Percentiles rank a stretch among this genome's conserved stretches.
Conservation (phyloP, 139 green algal species). For the Coccomyxa sp. region DNA sequence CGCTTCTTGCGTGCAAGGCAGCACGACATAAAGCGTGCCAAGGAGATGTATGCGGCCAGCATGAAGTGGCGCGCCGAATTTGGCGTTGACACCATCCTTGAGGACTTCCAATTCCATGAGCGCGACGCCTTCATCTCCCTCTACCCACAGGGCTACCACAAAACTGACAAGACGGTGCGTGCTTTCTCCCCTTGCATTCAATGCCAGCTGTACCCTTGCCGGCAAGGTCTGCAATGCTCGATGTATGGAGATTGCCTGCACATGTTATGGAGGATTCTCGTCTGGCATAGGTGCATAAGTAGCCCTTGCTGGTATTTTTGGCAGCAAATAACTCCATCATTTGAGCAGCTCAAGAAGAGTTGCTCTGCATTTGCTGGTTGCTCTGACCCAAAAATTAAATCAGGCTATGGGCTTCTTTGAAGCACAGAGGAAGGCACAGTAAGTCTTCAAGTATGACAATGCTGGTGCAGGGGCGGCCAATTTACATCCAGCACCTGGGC, state of each 20-base stretch:
- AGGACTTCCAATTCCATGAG: slow-evolving; percentile 88
- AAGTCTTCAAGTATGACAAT: too few relatives aligned
- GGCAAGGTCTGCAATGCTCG: background rate
- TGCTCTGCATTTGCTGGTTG: too few relatives aligned
- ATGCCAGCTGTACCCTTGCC: background rate
- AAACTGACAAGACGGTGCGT: slow-evolving; percentile 53
- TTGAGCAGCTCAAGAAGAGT: too few relatives aligned
- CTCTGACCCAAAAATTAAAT: too few relatives aligned
- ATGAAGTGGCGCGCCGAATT: slow-evolving; percentile 49
- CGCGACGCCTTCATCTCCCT: slow-evolving; percentile 80
- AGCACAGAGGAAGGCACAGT: too few relatives aligned
- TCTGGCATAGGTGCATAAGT: too few relatives aligned
- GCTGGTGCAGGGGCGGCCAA: slow-evolving; percentile 62
- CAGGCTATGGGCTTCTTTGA: too few relatives aligned
- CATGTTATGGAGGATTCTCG: too few relatives aligned
- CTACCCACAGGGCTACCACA: slow-evolving; percentile 85
- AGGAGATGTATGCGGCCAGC: slow-evolving; percentile 46
- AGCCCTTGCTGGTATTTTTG: too few relatives aligned
- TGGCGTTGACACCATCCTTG: slow-evolving; percentile 59
- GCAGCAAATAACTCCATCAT: too few relatives aligned
- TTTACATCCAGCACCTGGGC: slow-evolving; percentile 87
- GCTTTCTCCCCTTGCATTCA: background rate
- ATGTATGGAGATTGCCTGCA: too few relatives aligned
- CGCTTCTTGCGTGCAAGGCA: slow-evolving; percentile 55
- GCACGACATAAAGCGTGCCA: slow-evolving; percentile 45